Evolutionary conservation across 805 yeast genomes (phyloP).

Genomic region (Ogataea ganodermae): DNA sequence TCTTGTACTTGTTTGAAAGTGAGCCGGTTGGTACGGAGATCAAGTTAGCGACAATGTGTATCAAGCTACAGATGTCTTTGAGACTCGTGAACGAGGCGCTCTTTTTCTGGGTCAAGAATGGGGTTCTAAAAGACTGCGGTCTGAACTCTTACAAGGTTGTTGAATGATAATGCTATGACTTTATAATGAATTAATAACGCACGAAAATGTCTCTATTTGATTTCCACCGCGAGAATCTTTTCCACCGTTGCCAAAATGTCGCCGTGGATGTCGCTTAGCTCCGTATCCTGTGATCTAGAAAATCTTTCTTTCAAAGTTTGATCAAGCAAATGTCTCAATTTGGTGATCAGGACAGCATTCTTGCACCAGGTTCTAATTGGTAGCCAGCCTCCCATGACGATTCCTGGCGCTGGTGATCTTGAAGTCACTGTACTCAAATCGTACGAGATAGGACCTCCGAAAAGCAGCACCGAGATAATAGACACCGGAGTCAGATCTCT

Average conservation of each 20-base stretch:
- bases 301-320: slow-evolving; percentile 63
- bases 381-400: slow-evolving; percentile 84
- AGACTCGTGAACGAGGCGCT: slow-evolving; percentile 43
- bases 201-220: slow-evolving; percentile 12
- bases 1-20: slow-evolving; percentile 38
- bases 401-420: slow-evolving; percentile 70
- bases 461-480: slow-evolving; percentile 69
- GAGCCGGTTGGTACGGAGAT: slow-evolving; percentile 25
- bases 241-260: slow-evolving; percentile 45
- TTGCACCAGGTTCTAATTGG: slow-evolving; percentile 93
- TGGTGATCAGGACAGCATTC: slow-evolving; percentile 81
- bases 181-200: neutral
- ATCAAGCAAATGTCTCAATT: slow-evolving; percentile 67
- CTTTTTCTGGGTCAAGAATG: slow-evolving; percentile 64
- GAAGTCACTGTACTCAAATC: slow-evolving; percentile 47
- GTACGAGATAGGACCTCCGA: slow-evolving; percentile 73
- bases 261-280: slow-evolving; percentile 27
- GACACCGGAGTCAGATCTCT: slow-evolving; percentile 81
- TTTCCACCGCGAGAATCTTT: slow-evolving; percentile 29
- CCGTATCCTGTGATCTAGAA: slow-evolving; percentile 45
- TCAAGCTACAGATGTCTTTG: slow-evolving; percentile 44
- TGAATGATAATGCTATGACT: slow-evolving; percentile 31
- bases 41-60: slow-evolving; percentile 37
- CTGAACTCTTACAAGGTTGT: slow-evolving; percentile 41
- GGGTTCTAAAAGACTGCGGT: slow-evolving; percentile 49